Percentiles rank a stretch among this genome's conserved stretches.
Conservation (phyloP, 1,284 basidiomycete species). For the Termitomyces sp. region DNA sequence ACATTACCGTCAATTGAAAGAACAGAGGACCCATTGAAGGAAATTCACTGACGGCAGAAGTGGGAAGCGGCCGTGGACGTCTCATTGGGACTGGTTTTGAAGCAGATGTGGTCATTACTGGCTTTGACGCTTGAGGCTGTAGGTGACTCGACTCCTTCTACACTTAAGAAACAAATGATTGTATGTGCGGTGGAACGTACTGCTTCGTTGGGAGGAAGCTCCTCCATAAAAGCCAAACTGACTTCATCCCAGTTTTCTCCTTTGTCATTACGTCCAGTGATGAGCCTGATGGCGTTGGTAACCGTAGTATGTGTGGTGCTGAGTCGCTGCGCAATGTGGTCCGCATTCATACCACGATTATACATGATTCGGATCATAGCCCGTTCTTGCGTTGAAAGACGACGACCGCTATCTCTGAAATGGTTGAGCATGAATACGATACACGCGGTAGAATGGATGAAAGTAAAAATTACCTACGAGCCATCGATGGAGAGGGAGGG, state of each 20-base stretch:
- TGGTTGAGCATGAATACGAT: neutral
- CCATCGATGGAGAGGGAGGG: neutral
- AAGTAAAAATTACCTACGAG: neutral
- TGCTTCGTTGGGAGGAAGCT: neutral
- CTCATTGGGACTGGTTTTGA: neutral
- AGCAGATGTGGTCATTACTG: neutral
- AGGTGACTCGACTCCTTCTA: neutral
- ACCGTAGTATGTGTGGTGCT: constrained; percentile 3
- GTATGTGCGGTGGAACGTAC: neutral
- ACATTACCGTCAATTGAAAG: neutral
- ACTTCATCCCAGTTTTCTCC: constrained; percentile 1
- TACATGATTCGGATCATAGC: constrained; percentile 10
- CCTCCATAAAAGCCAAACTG: neutral
- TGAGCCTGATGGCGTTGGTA: neutral
- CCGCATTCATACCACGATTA: neutral
- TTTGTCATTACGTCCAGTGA: neutral
- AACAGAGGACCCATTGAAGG: neutral
- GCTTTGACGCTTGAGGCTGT: neutral
- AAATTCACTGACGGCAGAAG: neutral
- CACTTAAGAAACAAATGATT: neutral
- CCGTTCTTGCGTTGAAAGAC: neutral
- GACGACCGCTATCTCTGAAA: neutral
- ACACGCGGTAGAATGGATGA: neutral
- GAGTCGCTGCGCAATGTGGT: neutral
- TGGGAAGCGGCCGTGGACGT: neutral